These are phyloP conservation scores for Diutina mesorugosa DNA, from an alignment of 1,139 yeast genomes.

Conservation along the genomic window DNA sequence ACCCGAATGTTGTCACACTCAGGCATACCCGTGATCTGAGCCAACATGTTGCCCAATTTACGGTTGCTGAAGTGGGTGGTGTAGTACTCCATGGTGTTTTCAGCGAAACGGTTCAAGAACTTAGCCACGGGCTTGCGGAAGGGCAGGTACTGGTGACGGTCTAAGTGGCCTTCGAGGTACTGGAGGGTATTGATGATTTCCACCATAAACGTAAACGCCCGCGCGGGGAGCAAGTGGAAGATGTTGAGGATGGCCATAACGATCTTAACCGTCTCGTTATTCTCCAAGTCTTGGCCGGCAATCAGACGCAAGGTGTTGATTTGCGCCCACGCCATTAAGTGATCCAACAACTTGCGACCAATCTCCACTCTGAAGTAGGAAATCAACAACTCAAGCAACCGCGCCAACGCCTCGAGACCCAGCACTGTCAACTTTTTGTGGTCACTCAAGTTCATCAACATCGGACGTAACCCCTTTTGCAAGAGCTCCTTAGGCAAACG, in stretches of 20 bases:
- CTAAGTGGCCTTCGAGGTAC: conserved; percentile 67
- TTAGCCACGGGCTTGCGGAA: conserved; percentile 86
- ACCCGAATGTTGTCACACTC: conserved; percentile 48
- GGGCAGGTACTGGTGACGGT: conserved; percentile 81
- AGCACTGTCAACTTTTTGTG: conserved; percentile 81
- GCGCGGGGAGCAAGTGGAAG: conserved; percentile 83
- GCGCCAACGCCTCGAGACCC: conserved; percentile 84
- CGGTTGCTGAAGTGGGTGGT: conserved; percentile 54
- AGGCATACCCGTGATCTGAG: conserved; percentile 47
- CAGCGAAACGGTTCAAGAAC: conserved; percentile 73
- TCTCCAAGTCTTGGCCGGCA: conserved; percentile 63
- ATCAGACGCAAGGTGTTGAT: conserved; percentile 61
- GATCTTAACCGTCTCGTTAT: conserved; percentile 70
- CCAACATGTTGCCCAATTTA: conserved; percentile 52
- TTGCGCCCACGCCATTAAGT: conserved; percentile 93
- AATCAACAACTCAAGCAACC: conserved; percentile 72
- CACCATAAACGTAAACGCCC: conserved; percentile 85
- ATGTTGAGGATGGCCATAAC: conserved; percentile 86
- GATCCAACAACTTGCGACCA: conserved; percentile 86
- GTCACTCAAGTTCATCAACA: conserved; percentile 88
- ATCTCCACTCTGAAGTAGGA: conserved; percentile 95
- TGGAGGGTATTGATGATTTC: conserved; percentile 69
- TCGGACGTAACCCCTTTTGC: conserved; percentile 90
- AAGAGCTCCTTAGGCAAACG: conserved; percentile 85
- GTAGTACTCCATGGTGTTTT: conserved; percentile 63